These are phyloP conservation scores for Hsuehochloa calcarea DNA, from an alignment of 176 grass and related monocot species.

Conservation along the genomic window DNA sequence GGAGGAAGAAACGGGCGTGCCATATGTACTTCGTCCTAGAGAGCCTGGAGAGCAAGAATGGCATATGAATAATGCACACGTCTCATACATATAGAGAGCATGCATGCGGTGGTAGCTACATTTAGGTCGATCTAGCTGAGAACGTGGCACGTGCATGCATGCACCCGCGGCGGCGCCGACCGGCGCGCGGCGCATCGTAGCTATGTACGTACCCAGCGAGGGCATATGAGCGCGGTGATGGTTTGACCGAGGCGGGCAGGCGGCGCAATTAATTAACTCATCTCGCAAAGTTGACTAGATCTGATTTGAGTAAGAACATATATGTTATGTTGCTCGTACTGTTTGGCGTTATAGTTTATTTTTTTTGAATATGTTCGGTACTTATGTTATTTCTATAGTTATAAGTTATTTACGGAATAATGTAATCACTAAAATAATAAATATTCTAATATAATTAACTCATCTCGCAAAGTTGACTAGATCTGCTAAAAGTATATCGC, in stretches of 20 bases:
- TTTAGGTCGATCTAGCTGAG: background rate
- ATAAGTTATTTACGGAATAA: too few species aligned
- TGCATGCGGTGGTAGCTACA: background rate
- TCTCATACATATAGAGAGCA: background rate
- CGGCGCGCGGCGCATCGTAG: background rate
- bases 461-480: constrained; percentile 23
- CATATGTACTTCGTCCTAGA: background rate
- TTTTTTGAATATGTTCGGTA: too few species aligned
- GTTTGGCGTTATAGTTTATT: too few species aligned
- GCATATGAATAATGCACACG: background rate
- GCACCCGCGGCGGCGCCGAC: background rate
- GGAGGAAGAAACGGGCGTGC: background rate
- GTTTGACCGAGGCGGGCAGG: background rate
- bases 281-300: constrained; percentile 27
- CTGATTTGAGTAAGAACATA: too few species aligned
- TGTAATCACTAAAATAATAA: too few species aligned
- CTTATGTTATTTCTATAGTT: too few species aligned
- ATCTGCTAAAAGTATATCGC: background rate
- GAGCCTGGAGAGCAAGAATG: background rate
- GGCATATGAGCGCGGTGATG: background rate
- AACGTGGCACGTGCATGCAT: constrained; percentile 16
- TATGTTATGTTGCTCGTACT: too few species aligned
- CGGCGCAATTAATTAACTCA: background rate
- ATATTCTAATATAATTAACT: too few species aligned
- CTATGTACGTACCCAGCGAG: background rate